A percentile compares a stretch with the other conserved stretches of the same genome.
Evolutionary conservation across 331 rosid genomes (phyloP).

Genomic region (Malus hybrid): DNA sequence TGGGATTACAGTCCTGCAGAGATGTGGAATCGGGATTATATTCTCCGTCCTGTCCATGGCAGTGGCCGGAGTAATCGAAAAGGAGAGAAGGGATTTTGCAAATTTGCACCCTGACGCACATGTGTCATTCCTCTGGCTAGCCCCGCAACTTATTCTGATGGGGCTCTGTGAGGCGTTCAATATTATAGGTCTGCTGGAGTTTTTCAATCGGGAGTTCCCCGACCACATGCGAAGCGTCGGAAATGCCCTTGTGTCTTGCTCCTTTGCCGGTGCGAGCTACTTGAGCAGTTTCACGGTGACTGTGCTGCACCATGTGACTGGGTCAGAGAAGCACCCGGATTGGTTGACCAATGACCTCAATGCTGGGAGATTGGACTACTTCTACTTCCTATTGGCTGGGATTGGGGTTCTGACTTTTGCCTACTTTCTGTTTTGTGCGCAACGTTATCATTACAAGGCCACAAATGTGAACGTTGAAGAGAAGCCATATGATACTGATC

Average conservation of each 20-base stretch:
- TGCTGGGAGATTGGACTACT: conserved; percentile 58
- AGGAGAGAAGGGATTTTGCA: conserved; percentile 28
- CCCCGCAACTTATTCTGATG: conserved; percentile 49
- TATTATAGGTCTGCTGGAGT: conserved; percentile 55
- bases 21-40: conserved; percentile 52
- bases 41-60: conserved; percentile 51
- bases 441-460: conserved; percentile 46
- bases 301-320: conserved; percentile 30
- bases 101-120: conserved; percentile 17
- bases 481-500: conserved; percentile 5
- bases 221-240: conserved; percentile 76
- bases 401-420: conserved; percentile 37
- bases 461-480: not conserved
- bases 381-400: conserved; percentile 48
- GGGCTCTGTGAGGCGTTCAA: conserved; percentile 78
- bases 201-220: conserved; percentile 62
- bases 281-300: conserved; percentile 33
- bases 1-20: conserved; percentile 49
- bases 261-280: conserved; percentile 52
- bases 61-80: conserved; percentile 41
- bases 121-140: conserved; percentile 55
- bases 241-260: conserved; percentile 45
- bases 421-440: conserved; percentile 43
- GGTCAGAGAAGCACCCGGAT: conserved; percentile 21
- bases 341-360: conserved; percentile 68